Evolutionary conservation across 331 rosid genomes (phyloP).

Genomic region (Quercus phellos): DNA sequence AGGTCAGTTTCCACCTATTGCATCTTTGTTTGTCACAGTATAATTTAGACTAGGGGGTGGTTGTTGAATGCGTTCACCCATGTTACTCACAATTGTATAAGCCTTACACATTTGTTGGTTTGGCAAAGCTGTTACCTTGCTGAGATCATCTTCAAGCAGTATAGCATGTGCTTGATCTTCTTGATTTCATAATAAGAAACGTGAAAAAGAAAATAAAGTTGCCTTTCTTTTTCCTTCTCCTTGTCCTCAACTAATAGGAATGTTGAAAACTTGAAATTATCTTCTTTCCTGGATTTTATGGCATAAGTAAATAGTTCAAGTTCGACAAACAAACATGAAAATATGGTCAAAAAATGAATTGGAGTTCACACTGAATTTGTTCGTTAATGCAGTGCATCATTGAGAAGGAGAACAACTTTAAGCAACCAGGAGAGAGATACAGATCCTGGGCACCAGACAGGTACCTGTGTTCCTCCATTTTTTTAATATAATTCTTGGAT

Average conservation of each 20-base stretch:
- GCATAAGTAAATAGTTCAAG: background rate
- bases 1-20: constrained; percentile 38
- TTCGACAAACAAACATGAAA: background rate
- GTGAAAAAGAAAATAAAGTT: background rate
- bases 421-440: constrained; percentile 92
- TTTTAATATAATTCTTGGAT: background rate
- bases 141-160: background rate
- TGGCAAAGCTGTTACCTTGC: background rate
- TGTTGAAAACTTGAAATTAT: background rate
- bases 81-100: background rate
- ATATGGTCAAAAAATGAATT: background rate
- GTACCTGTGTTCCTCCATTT: constrained; percentile 24
- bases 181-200: background rate
- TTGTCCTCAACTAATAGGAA: background rate
- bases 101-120: background rate
- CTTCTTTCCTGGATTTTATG: background rate
- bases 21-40: background rate
- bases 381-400: constrained; percentile 44
- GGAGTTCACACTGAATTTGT: background rate
- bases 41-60: background rate
- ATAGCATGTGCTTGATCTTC: background rate
- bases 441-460: constrained; percentile 79
- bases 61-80: constrained; percentile 12
- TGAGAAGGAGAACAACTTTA: constrained; percentile 82
- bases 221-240: background rate